Base-by-base conservation (phyloP, 2,329 filamentous ascomycete species). In the Arthrobotrys sphaeroides region DNA sequence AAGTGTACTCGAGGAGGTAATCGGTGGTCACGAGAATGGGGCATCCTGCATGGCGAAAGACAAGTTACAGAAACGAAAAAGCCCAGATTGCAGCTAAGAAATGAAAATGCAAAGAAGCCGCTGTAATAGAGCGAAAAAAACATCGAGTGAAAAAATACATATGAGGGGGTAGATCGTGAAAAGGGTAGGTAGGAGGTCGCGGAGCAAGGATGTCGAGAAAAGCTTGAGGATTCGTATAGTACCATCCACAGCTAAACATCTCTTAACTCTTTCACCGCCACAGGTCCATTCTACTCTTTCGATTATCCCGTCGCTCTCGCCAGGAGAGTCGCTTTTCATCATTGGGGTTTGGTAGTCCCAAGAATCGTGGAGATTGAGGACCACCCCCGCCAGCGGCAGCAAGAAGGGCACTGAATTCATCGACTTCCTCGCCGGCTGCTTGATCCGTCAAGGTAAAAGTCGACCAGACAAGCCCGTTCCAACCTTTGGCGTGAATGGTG, bases 211-310 rank as follows among this genome's bases (percentile, higher is more conserved):
- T n/a, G 36, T 1, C 2, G 12, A n/a, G 36, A 40, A 40, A 9
- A 2, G 7, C 36, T 16, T 4, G 36, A 10, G 12, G 36, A n/a
- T 40, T 40, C 36, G 10, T 31, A 16, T 7, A n/a, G 9, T 38
- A n/a, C 13, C 18, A 55, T 38, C 28, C n/a, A 22, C 12, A 5
- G 10, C 5, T 33, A 10, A 10, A 33, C 10, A 33, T 33, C 28
- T 10, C 20, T 33, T 10, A 57, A 26, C 20, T 12, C 26, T 12
- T 36, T 62, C 59, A 68, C 69, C 78, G 77, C 78, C 78, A 79
- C 26, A 79, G 42, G 68, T 79, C 77, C 69, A 74, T 75, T 60
- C 78, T 77, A 28, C 78, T 79, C 66, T 73, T 73, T 36, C 78
- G 75, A 59, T 73, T 78, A 31, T 77, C 75, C 26, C 67, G 78